Percentiles rank a stretch among this genome's conserved stretches.
phyloP scores from a whole-genome alignment of 108 stramenopile genomes.

The Conticribra guillardii region DNA sequence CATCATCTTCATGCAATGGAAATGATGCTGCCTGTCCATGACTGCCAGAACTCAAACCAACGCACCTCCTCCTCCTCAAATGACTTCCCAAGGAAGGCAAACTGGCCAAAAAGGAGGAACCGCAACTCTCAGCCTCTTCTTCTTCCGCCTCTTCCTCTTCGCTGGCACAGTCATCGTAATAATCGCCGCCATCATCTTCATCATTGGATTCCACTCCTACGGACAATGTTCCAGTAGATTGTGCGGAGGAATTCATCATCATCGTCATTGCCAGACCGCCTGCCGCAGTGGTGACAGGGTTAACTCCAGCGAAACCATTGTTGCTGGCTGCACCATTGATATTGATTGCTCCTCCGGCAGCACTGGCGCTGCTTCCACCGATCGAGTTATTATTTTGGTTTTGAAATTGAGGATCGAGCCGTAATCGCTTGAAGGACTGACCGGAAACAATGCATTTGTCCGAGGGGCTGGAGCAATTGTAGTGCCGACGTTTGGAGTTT shows the following conservation, averaged over 20 bases:
- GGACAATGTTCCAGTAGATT: constrained; percentile 17
- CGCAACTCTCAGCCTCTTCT: constrained; percentile 7
- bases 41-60: neutral
- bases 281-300: neutral
- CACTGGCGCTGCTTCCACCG: neutral
- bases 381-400: neutral
- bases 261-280: neutral
- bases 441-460: constrained; percentile 1
- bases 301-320: neutral
- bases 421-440: neutral
- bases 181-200: constrained; percentile 6
- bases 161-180: neutral
- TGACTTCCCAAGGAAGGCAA: constrained; percentile 23
- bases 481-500: neutral
- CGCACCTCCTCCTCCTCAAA: constrained; percentile 1
- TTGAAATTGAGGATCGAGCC: neutral
- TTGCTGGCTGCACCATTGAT: no score
- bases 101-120: constrained; percentile 30
- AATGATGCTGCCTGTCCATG: neutral
- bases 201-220: constrained; percentile 26
- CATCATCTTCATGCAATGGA: neutral
- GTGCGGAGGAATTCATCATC: neutral
- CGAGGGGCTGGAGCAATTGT: neutral
- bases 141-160: neutral
- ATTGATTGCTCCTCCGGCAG: no score